Percentiles rank a stretch among this genome's conserved stretches.
Conservation (phyloP, 169 alveolate genomes). For the Cryptosporidium ryanae region DNA sequence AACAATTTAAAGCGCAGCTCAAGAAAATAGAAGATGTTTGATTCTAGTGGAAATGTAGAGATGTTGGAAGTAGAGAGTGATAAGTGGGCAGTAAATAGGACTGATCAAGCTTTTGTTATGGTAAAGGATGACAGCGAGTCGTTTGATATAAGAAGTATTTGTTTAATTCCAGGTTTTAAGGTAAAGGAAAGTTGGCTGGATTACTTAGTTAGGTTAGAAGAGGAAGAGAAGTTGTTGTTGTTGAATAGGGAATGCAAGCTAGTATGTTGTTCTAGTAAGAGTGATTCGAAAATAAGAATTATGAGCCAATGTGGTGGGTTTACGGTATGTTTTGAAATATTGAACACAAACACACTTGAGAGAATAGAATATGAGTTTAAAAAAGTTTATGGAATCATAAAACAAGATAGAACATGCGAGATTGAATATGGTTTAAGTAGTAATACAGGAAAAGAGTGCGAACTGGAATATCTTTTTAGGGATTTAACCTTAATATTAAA, state of each 20-base stretch:
- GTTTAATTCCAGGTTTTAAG: conserved; percentile 45
- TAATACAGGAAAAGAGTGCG: not conserved
- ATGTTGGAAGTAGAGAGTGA: too few species aligned
- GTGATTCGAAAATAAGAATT: conserved; percentile 13
- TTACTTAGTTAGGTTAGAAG: conserved; percentile 37
- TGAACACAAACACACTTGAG: conserved; percentile 14
- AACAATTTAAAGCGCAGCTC: too few species aligned
- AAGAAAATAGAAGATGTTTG: too few species aligned
- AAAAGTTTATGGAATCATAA: conserved; percentile 12
- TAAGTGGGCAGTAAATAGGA: conserved; percentile 5
- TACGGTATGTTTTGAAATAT: conserved; percentile 34
- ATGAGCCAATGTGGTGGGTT: conserved; percentile 19
- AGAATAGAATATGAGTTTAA: conserved; percentile 21
- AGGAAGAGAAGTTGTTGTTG: conserved; percentile 7
- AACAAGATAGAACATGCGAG: conserved; percentile 30
- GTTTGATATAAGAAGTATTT: conserved; percentile 20
- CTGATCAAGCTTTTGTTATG: conserved; percentile 18
- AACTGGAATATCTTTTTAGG: conserved; percentile 9
- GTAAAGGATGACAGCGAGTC: conserved; percentile 16
- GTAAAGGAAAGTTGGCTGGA: conserved; percentile 44
- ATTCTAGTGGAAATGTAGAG: too few species aligned
- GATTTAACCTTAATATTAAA: conserved; percentile 17
- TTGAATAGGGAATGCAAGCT: conserved; percentile 6
- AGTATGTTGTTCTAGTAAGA: conserved; percentile 17
- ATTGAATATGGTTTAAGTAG: not conserved